phyloP scores from a whole-genome alignment of 2,329 filamentous ascomycete species.

The Colletotrichum destructivum region DNA sequence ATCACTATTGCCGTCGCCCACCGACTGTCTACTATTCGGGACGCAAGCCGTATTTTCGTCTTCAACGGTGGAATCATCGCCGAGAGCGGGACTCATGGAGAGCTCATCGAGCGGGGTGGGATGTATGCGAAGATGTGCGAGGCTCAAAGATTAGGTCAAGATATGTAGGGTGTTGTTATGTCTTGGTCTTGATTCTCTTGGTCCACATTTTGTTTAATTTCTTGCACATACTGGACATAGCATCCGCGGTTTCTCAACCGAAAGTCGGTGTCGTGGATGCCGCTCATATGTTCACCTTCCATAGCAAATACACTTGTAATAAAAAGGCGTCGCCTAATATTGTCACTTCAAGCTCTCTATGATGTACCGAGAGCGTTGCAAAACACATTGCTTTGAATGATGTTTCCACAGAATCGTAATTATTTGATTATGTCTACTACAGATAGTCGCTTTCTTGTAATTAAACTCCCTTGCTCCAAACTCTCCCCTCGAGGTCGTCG shows the following conservation, averaged over 20 bases:
- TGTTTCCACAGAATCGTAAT: not conserved
- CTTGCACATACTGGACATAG: not conserved
- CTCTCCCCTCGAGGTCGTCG: not conserved
- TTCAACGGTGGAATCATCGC: slow-evolving; percentile 22
- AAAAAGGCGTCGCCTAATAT: too few relatives aligned
- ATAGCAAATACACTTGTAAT: too few relatives aligned
- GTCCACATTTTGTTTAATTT: not conserved
- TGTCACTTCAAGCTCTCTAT: not conserved
- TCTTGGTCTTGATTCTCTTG: not conserved
- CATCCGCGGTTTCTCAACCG: not conserved
- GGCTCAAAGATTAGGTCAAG: slow-evolving; percentile 21
- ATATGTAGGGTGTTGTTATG: not conserved
- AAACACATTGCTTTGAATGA: not conserved
- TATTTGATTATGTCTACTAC: not conserved
- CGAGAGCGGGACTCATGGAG: slow-evolving; percentile 27
- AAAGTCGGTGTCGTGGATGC: not conserved
- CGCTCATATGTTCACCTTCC: too few relatives aligned
- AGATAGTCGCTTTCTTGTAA: not conserved
- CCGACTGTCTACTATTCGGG: slow-evolving; percentile 36
- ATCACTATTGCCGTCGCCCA: slow-evolving; percentile 40
- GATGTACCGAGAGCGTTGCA: not conserved
- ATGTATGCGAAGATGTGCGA: slow-evolving; percentile 29
- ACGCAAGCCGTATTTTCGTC: slow-evolving; percentile 38
- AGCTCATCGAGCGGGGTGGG: slow-evolving; percentile 5
- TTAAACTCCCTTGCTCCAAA: not conserved